Evolutionary conservation across 2,329 filamentous ascomycete species (phyloP), one percentile per base, ranked within the genome.

Genomic region (Paracoccidioides lutzii): DNA sequence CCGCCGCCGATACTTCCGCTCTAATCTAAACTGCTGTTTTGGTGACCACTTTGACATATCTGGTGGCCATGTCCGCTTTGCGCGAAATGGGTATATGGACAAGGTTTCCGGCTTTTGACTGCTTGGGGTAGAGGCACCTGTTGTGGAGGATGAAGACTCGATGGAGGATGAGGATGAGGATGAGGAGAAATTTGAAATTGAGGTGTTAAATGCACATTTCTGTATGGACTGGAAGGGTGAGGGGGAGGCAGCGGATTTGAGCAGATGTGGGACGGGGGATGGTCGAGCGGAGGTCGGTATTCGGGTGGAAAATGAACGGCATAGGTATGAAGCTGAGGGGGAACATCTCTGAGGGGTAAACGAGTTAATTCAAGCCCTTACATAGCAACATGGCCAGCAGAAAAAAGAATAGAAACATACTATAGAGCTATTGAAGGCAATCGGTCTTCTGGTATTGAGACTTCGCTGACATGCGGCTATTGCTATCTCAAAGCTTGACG

Each of bases 21-120:
- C 82, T 50, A 85, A 77, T n/a, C 79, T 76, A 71, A 85, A 84
- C 64, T 85, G 81, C 64, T 85, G 80, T 65, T 81, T 83, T n/a
- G 74, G 73, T 1, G 81, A 81, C 52, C 85, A 73, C 60, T 80
- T 77, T 55, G 72, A 71, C 69, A 85, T 80, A 65, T 84, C 80
- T 5, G 82, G 82, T 44, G 82, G 82, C 82, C 82, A 86, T 67
- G 73, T 71, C 58, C 78, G 78, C 67, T 83, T 81, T 41, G 79
- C 79, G 59, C 73, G 76, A 70, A 79, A 83, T 28, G 77, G 78
- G 62, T 81, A 83, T 60, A 74, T 77, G 55, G 75, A 69, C 60
- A 73, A 62, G n/a, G 64, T 57, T 37, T 37, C 32, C 43, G 40
- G 37, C 7, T 5, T 49, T 22, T 55, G 46, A 22, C 46, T 30